Base-by-base conservation (phyloP, 495 filamentous ascomycete species). In the Penicillium parvum region DNA sequence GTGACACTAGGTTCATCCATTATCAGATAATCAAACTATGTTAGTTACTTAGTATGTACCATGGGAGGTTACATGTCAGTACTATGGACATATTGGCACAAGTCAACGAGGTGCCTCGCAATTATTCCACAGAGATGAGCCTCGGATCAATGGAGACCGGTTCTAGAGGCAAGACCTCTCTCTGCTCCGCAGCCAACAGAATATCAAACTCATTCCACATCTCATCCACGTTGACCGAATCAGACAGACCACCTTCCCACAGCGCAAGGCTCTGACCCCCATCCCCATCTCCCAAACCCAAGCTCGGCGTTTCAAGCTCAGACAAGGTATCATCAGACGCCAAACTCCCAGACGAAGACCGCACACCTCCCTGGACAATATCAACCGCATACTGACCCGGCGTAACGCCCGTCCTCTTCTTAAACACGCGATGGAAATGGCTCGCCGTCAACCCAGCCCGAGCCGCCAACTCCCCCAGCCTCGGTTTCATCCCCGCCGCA, bases 371-470 rank as follows among this genome's bases (percentile, higher is more conserved):
- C 20, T 50, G 47, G 20, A 25, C 34, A 22, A 55, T 27, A 14
- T 45, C 45, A 23, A 37, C 49, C 9, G 50, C 46, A 60, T 79
- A 83, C 45, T 75, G 69, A 22, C 79, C 78, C n/a, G 79, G 76
- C 47, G 79, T 83, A 15, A 80, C 60, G 42, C 81, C 77, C 53
- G 70, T 75, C 2, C 67, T 66, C 40, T 78, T 72, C 60, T 77
- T 82, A 45, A 82, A 79, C 25, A 83, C 60, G 21, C 83, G 77
- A 52, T 77, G 79, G 48, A 84, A 80, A 57, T 84, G 76, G 52
- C 79, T 74, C 32, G 78, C 65, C 12, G 77, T 81, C 43, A 82
- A 53, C 3, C 70, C 68, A 12, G 73, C 79, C 44, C 64, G 66
- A 37, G 58, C 63, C 12, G 81, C 79, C 40, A 84, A 55, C 17